Evolutionary conservation across 75 land plant genomes (phyloP).

Genomic region (Cunninghamia lanceolata): DNA sequence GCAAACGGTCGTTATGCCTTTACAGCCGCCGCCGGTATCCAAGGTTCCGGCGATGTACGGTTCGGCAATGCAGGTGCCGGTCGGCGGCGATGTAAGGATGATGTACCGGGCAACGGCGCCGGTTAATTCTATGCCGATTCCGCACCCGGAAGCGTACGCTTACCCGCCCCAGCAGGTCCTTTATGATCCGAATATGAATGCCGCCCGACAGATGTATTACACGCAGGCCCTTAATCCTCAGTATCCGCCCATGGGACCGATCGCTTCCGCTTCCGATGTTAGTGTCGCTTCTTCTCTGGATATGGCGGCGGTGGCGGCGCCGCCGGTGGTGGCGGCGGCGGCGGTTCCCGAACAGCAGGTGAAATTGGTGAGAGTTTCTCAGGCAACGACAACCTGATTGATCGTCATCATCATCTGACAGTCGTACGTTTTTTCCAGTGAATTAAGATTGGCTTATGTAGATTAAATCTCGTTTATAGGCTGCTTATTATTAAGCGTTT

Average conservation of each 20-base stretch:
- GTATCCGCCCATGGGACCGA: background rate
- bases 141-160: background rate
- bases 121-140: background rate
- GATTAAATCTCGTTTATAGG: background rate
- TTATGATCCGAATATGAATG: conserved; percentile 23
- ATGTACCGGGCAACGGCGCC: background rate
- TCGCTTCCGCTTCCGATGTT: background rate
- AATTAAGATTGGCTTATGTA: too few relatives aligned
- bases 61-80: conserved; percentile 9
- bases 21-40: conserved; percentile 5
- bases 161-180: conserved; percentile 13
- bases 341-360: background rate
- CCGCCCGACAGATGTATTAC: conserved; percentile 37
- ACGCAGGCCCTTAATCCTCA: conserved; percentile 2
- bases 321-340: background rate
- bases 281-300: background rate
- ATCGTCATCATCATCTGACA: background rate
- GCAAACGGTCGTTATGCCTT: background rate
- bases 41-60: background rate
- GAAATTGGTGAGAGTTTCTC: background rate
- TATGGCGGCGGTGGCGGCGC: background rate
- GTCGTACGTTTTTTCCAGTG: too few relatives aligned
- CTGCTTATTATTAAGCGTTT: background rate
- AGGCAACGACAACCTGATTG: too few relatives aligned
- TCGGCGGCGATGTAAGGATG: conserved; percentile 35